Base-by-base conservation (phyloP, 2,329 filamentous ascomycete species). In the Emergomyces pasteurianus region DNA sequence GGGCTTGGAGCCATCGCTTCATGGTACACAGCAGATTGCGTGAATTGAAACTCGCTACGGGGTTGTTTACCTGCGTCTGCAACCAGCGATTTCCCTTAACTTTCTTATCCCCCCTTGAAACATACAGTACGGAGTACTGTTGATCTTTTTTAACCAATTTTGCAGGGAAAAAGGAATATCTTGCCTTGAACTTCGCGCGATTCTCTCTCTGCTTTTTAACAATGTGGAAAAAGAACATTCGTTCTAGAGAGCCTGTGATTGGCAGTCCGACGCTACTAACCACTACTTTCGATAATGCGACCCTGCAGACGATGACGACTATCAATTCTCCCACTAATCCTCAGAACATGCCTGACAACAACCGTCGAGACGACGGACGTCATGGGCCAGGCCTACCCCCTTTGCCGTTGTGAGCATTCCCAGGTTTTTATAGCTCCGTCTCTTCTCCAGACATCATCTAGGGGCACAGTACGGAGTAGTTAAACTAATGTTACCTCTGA, bases 171-270 rank as follows among this genome's bases (percentile, higher is more conserved):
- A 40, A 9, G 34, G 16, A n/a, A 55, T 31, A 21, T 26, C 12
- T 55, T 55, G 34, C n/a, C 23, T n/a, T 55, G 34, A 55, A 23
- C 18, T 10, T 28, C 21, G 18, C 21, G 10, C 23, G 14, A 28
- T 50, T 28, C 23, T 50, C 47, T n/a, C 47, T 28, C 47, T 26
- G 47, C 47, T 50, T 28, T 16, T 50, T 18, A 55, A 74, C 63
- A n/a, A 82, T 84, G 81, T 83, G 80, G 80, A 80, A 81, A 69
- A 79, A 79, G 67, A 70, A 70, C 74, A 76, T n/a, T n/a, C 16
- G 68, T 65, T 74, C 75, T 64, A 78, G 71, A 68, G 75, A 77
- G 61, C 75, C 74, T 54, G 68, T 70, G 21, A 78, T 78, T 65
- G 74, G 76, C 60, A 75, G 74, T 66, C 76, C 79, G 40, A 74